Evolutionary conservation across 768 basidiomycete genomes (phyloP).

Genomic region (Leccinum longicurvipes): DNA sequence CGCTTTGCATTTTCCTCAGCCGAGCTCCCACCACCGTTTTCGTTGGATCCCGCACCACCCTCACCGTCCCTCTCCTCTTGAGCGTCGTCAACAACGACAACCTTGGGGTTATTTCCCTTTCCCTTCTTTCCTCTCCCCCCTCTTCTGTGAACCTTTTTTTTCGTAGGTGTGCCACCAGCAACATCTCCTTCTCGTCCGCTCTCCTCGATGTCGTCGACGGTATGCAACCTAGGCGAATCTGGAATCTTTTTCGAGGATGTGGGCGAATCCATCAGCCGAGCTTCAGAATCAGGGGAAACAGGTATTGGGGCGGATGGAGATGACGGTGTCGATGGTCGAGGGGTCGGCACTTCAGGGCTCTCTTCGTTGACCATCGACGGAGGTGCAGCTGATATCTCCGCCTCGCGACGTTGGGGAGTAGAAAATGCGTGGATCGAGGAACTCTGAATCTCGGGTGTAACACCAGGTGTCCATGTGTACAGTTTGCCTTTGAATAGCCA

Average conservation of each 20-base stretch:
- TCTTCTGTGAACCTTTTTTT: constrained; percentile 36
- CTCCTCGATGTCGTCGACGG: constrained; percentile 48
- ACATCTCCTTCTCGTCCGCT: constrained; percentile 52
- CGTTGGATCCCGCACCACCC: constrained; percentile 31
- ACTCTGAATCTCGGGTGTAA: background rate
- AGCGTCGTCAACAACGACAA: constrained; percentile 18
- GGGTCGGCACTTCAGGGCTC: background rate
- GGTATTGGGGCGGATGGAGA: background rate
- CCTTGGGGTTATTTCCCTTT: constrained; percentile 36
- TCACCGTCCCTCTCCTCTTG: constrained; percentile 27
- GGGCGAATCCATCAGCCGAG: constrained; percentile 6
- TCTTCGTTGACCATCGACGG: constrained; percentile 2
- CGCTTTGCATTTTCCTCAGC: constrained; percentile 25
- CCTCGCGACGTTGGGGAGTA: background rate
- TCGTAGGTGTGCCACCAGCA: constrained; percentile 41
- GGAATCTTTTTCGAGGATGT: background rate
- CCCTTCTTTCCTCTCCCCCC: constrained; percentile 51
- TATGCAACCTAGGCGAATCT: constrained; percentile 8
- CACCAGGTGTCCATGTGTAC: constrained; percentile 7
- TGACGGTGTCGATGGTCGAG: background rate
- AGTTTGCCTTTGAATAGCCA: constrained; percentile 24
- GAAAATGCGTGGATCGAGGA: background rate
- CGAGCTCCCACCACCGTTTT: constrained; percentile 28
- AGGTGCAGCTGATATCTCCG: background rate
- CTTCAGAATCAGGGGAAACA: background rate